Conservation (phyloP, 2,329 filamentous ascomycete species). For the Cladosporium sp. region DNA sequence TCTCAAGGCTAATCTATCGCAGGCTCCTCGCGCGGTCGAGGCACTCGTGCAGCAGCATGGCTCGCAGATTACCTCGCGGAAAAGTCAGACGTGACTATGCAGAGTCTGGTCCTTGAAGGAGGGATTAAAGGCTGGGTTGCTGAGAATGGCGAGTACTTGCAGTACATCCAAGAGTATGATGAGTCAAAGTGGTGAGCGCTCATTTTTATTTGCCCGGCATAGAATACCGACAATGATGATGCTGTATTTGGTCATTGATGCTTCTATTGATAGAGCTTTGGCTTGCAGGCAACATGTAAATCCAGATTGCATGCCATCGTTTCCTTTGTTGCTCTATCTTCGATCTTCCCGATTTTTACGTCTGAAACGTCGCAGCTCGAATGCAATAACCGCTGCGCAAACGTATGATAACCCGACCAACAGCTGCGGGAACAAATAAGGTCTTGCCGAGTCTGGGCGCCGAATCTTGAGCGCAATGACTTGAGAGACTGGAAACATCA, state of each 20-base stretch:
- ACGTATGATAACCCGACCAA: constrained; percentile 35
- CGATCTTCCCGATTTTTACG: constrained; percentile 14
- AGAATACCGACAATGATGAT: too few relatives aligned
- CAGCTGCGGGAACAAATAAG: constrained; percentile 37
- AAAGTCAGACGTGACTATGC: constrained; percentile 36
- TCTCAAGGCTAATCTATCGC: too few relatives aligned
- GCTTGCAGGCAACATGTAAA: too few relatives aligned
- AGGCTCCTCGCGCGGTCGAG: constrained; percentile 54
- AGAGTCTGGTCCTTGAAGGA: constrained; percentile 47
- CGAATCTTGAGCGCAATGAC: constrained; percentile 40
- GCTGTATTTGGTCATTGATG: too few relatives aligned
- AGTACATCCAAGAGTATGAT: constrained; percentile 49
- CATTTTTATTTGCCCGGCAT: too few relatives aligned
- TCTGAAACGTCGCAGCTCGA: constrained; percentile 26
- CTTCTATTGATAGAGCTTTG: too few relatives aligned
- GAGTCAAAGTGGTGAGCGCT: constrained; percentile 12
- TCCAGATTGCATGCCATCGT: too few relatives aligned
- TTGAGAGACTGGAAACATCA: constrained; percentile 30
- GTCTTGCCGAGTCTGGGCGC: constrained; percentile 21
- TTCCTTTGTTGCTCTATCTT: too few relatives aligned
- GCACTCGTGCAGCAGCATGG: constrained; percentile 52
- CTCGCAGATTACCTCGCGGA: constrained; percentile 49
- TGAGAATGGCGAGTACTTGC: constrained; percentile 44
- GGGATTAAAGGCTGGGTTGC: constrained; percentile 54
- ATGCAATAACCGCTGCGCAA: constrained; percentile 31